phyloP scores from a whole-genome alignment of 257 asterid species.

The Solanum acaule region DNA sequence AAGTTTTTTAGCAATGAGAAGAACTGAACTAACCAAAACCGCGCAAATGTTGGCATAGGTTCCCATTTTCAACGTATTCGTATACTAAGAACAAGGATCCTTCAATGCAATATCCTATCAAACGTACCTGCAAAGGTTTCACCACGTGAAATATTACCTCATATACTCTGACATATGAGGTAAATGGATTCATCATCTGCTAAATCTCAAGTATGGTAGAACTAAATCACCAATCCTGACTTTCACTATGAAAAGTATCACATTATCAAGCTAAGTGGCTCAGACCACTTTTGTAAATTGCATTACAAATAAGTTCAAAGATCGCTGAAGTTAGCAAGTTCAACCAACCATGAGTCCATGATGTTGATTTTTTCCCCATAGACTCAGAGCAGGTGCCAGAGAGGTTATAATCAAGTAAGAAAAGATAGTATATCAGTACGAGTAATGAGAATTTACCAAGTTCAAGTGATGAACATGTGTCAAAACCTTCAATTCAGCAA shows the following conservation, averaged over 20 bases:
- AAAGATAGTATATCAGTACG: background rate
- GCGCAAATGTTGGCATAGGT: constrained; percentile 75
- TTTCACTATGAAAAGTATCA: background rate
- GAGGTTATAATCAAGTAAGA: background rate
- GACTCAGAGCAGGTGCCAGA: background rate
- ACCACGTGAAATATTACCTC: background rate
- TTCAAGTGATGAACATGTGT: constrained; percentile 88
- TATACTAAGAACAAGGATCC: constrained; percentile 77
- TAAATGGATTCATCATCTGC: background rate
- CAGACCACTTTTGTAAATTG: background rate
- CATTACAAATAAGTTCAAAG: background rate
- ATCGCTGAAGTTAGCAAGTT: background rate
- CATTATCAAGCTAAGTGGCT: background rate
- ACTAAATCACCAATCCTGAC: background rate
- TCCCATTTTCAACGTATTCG: constrained; percentile 78
- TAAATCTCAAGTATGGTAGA: background rate
- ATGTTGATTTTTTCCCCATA: background rate
- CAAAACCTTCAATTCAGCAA: constrained; percentile 71
- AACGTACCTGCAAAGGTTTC: constrained; percentile 47
- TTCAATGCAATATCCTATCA: constrained; percentile 76
- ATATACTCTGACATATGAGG: background rate
- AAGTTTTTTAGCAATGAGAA: background rate
- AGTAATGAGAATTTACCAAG: constrained; percentile 38
- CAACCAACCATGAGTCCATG: background rate
- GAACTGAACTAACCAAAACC: constrained; percentile 37